Base-by-base conservation (phyloP, 164 flowering plant genomes). In the Santalum album region DNA sequence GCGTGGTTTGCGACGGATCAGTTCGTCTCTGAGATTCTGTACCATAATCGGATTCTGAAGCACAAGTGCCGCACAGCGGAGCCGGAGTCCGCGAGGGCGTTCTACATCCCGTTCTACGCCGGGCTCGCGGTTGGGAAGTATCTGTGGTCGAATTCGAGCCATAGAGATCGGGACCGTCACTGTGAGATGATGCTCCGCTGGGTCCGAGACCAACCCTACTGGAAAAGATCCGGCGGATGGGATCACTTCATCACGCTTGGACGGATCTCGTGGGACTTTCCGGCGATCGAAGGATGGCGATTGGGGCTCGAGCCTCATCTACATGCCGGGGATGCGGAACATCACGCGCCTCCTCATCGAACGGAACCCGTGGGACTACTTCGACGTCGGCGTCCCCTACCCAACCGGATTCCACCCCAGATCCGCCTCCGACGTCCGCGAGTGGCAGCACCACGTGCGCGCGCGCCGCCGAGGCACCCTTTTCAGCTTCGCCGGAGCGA, bases 321-420 rank as follows among this genome's bases (percentile, higher is more conserved):
- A 79, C 76, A 64, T 70, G 77, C 77, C 83, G 0, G 75, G 52
- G 23, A 85, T 92, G 96, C 49, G 75, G 21, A 87, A 89, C 72
- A 70, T 92, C 27, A 83, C 88, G 1, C 81, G 97, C 17, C 71
- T 89, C n/a, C 52, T 85, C 23, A 83, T 92, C n/a, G 97, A 92
- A 58, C 74, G 86, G 1, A 77, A 85, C 70, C 84, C 90, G 0
- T 80, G 90, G 96, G 99, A 92, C 68, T 74, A 82, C 38, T 78
- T 80, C 61, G 99, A 92, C 59, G 75, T 89, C 51, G 96, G 86
- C 39, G 88, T 92, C 0, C 99, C 99, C 12, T 92, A 92, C 69
- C 99, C 96, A 34, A 84, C 96, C 25, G 95, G 88, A 22, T 91
- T 91, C 72, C 98, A 91, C 79, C 96, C 98, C n/a, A 26, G 70